Conservation (phyloP, 129 eudicot genomes). For the Escallonia herrerae region DNA sequence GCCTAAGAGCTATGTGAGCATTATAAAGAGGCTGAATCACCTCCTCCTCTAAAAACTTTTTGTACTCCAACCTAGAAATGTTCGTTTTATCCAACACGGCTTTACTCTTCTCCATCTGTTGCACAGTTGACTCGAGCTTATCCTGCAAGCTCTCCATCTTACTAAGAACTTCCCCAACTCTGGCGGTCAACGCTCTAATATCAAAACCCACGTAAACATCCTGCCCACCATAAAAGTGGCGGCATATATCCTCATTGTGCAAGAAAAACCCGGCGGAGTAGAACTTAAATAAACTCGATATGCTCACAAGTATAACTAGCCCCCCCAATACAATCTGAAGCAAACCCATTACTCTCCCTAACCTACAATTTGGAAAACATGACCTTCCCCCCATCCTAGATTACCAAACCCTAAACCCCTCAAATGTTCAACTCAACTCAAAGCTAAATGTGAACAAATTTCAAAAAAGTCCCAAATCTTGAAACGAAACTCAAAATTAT, state of each 20-base stretch:
- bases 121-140: constrained; percentile 60
- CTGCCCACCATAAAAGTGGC: constrained; percentile 45
- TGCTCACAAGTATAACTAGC: constrained; percentile 66
- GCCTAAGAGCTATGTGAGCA: constrained; percentile 90
- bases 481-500: too few relatives aligned
- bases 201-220: constrained; percentile 52
- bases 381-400: constrained; percentile 31
- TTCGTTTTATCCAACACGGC: constrained; percentile 24
- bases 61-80: constrained; percentile 54
- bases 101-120: constrained; percentile 44
- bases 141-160: constrained; percentile 73
- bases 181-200: constrained; percentile 43
- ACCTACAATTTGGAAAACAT: constrained; percentile 51
- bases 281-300: constrained; percentile 54
- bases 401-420: constrained; percentile 1
- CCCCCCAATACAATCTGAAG: constrained; percentile 69
- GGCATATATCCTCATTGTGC: constrained; percentile 66
- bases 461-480: too few relatives aligned
- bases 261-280: constrained; percentile 79
- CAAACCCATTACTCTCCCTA: constrained; percentile 59
- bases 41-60: constrained; percentile 60
- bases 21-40: constrained; percentile 76
- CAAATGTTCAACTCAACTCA: background rate
- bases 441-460: background rate
- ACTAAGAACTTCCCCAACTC: constrained; percentile 59